Evolutionary conservation across 1,284 basidiomycete species (phyloP), one percentile per base, ranked within the genome.

Genomic region (Cryptococcus maquisensis): DNA sequence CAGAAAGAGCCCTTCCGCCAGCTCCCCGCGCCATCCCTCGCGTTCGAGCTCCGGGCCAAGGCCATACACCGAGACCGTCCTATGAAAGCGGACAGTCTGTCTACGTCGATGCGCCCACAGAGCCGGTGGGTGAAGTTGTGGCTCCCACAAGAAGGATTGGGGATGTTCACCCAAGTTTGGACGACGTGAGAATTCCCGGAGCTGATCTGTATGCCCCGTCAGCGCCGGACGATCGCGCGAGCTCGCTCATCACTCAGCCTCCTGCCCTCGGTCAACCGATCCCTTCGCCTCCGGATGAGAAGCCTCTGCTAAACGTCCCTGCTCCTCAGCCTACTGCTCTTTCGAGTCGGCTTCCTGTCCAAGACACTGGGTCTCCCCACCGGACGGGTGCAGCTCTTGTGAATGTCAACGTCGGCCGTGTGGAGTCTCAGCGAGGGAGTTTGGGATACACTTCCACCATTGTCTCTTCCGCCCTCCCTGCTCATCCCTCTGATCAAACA

Each of bases 321-420:
- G 45, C 35, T 7, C 44, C 35, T 18, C 51, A 47, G 49, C 20
- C 43, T 20, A 35, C 28, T 5, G 35, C 32, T 18, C 54, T 55
- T 7, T 49, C 61, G 15, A 40, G 49, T 36, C 46, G 55, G 32
- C 49, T 51, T 15, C 51, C 55, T 47, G 26, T 20, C 23, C 39
- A 32, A 35, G 49, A 32, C 24, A 10, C n/a, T 15, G 49, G 32
- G 44, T 54, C n/a, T 60, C 64, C 3, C 56, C 65, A 45, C 37
- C 54, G 4, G 61, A 61, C 18, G 38, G 32, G 28, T 21, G 20
- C 3, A 50, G 63, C 10, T 39, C 51, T n/a, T 57, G 59, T 38
- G 50, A 26, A 42, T 47, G 15, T 44, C 28, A 26, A 24, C 41
- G 21, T 49, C 24, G 26, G 12, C 16, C 37, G 15, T 24, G 3